Evolutionary conservation across 1,284 basidiomycete genomes (phyloP).

Genomic region (Moesziomyces sp.): DNA sequence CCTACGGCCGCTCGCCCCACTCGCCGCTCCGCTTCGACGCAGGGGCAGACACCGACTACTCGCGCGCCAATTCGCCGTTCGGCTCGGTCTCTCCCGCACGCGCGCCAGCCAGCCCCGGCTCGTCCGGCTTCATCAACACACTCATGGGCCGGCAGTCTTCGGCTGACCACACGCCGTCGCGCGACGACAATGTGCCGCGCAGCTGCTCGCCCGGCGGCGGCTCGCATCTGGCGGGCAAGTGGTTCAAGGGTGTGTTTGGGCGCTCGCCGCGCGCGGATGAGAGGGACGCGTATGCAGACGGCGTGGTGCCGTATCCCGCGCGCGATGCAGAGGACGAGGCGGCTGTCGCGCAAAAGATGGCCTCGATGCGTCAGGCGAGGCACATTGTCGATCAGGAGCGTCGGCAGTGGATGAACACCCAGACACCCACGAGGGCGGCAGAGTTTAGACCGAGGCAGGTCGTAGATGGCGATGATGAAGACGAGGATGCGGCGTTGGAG

Average conservation of each 20-base stretch:
- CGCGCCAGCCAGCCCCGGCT: constrained; percentile 21
- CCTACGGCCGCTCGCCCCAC: constrained; percentile 27
- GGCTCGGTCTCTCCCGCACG: constrained; percentile 47
- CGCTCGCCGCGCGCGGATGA: constrained; percentile 42
- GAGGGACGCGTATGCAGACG: constrained; percentile 21
- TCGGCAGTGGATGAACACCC: constrained; percentile 31
- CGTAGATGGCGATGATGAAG: constrained; percentile 20
- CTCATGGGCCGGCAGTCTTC: constrained; percentile 17
- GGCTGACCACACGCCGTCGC: constrained; percentile 5
- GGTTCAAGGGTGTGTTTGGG: constrained; percentile 60
- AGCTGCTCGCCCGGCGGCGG: constrained; percentile 30
- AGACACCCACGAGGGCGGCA: constrained; percentile 10
- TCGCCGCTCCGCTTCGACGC: constrained; percentile 23
- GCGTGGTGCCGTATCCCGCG: constrained; percentile 5
- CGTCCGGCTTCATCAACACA: constrained; percentile 35
- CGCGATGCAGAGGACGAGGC: constrained; percentile 55
- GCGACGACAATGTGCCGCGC: constrained; percentile 9
- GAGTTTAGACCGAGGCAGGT: constrained; percentile 28
- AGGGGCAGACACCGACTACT: constrained; percentile 39
- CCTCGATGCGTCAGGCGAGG: constrained; percentile 55
- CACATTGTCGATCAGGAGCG: constrained; percentile 63
- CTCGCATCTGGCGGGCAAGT: constrained; percentile 37
- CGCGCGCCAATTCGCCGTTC: constrained; percentile 44
- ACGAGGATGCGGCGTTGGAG: constrained; percentile 17
- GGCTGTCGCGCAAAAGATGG: constrained; percentile 47